Conservation (phyloP, 495 filamentous ascomycete genomes). For the Xylaria cubensis region DNA sequence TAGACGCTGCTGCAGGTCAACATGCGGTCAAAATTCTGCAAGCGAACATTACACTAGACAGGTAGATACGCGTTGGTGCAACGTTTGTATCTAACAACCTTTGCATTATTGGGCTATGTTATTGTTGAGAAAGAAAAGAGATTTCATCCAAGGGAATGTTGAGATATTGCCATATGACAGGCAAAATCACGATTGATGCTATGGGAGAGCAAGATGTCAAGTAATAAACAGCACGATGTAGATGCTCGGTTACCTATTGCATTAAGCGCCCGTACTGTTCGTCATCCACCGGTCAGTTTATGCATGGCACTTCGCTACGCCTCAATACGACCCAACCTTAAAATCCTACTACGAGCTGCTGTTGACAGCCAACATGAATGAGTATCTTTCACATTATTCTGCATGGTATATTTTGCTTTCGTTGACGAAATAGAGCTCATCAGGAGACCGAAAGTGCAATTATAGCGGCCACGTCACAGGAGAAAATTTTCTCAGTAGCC, state of each 20-base stretch:
- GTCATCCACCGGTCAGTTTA: background rate
- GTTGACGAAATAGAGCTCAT: background rate
- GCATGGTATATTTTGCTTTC: background rate
- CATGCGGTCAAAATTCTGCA: background rate
- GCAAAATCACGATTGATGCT: background rate
- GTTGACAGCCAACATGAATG: background rate
- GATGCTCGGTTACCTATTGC: background rate
- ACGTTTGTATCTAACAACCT: background rate
- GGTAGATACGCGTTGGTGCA: background rate
- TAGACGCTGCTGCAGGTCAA: background rate
- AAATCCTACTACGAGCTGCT: background rate
- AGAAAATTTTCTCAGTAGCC: background rate
- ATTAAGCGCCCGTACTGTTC: constrained; percentile 5
- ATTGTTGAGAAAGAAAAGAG: background rate
- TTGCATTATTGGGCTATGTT: background rate
- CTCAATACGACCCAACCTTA: background rate
- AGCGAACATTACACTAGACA: background rate
- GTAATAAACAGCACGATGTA: background rate
- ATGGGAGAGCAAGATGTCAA: background rate
- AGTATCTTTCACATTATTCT: background rate
- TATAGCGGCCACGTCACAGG: constrained; percentile 4
- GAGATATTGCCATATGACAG: background rate
- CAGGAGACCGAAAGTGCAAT: constrained; percentile 2
- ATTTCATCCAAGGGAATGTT: background rate
- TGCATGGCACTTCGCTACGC: constrained; percentile 5